Base-by-base conservation (phyloP, 345 rosid species). In the Litchi chinensis region DNA sequence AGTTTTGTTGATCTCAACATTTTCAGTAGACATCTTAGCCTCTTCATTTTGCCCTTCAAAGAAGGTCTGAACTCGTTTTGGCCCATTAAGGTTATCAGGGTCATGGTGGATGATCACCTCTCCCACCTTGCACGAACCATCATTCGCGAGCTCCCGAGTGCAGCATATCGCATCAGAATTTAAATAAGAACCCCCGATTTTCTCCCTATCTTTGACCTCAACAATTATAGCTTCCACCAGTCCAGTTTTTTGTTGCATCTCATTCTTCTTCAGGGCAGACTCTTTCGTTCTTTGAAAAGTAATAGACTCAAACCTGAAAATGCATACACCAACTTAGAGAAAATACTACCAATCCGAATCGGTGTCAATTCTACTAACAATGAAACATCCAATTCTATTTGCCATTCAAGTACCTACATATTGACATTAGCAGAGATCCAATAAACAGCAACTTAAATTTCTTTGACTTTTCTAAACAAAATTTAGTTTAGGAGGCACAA, bases 211-310 rank as follows among this genome's bases (percentile, higher is more conserved):
- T 69, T 71, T 80, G 43, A 84, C 87, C 77, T 82, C 83, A 56
- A 86, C 79, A 62, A 84, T 72, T 64, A 86, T 60, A 67, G 87
- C 85, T 78, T 84, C 89, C 12, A 86, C 82, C 60, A 86, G 28
- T 78, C 89, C 89, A 0, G 87, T 86, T 62, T 81, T 86, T 72
- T 77, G 89, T 74, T 86, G 89, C 89, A 86, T 86, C 83, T 86
- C 83, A 57, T 86, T 78, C 79, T 75, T 69, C 65, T 64, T 77
- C 75, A 52, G 80, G 41, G 85, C 84, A 13, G 82, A 82, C 65
- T 75, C 85, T 70, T 81, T 79, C 41, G 84, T 77, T 73, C 89
- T 79, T 16, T 48, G 75, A 72, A 83, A 86, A 54, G 79, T 82
- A 76, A 86, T 76, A 10, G 85, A 83, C 78, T 86, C 89, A 70